Evolutionary conservation across 306 rosid species (phyloP), one percentile per base, ranked within the genome.

Genomic region (Acacia acuminata): DNA sequence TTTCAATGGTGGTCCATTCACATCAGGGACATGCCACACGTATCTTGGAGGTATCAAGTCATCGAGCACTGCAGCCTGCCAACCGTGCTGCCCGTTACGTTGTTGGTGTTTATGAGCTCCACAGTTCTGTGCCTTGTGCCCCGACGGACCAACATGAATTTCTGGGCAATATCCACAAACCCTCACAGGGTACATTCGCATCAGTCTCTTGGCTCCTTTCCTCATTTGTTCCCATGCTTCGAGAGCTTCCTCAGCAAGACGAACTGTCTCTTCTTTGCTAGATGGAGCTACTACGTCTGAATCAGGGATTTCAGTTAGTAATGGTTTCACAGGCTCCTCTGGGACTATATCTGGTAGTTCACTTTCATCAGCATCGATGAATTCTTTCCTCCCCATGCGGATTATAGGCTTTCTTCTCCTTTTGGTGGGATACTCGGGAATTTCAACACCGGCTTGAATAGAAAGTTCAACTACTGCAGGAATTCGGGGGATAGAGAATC

Each of bases 131-230:
- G 99, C 97, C 86, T 92, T 92, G 92, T 92, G 96, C 25, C 97
- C 99, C 0, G 50, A 80, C 9, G 94, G 87, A 69, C 99, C 97
- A 0, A 96, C 90, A 77, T 96, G 97, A 40, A 96, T 82, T 89
- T 96, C 99, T 0, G 98, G 99, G 83, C 98, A 94, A 86, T 94
- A 96, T 76, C 99, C 98, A 51, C 98, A 96, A 27, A 92, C 99
- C 85, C 98, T 87, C 75, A 96, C 99, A 7, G 30, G 89, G 85
- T 96, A 92, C 89, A 92, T 80, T 86, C 91, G 86, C 93, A 94
- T 92, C 24, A 96, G 82, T 88, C 84, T 91, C 78, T 84, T 91
- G 47, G 94, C 88, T 58, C 98, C 97, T 79, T 40, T 87, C 88
- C 94, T 91, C 99, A 94, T 88, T 74, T 86, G 82, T 68, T 90